Evolutionary conservation across 2,329 filamentous ascomycete genomes (phyloP).

Genomic region (Cladorrhinum sp.): DNA sequence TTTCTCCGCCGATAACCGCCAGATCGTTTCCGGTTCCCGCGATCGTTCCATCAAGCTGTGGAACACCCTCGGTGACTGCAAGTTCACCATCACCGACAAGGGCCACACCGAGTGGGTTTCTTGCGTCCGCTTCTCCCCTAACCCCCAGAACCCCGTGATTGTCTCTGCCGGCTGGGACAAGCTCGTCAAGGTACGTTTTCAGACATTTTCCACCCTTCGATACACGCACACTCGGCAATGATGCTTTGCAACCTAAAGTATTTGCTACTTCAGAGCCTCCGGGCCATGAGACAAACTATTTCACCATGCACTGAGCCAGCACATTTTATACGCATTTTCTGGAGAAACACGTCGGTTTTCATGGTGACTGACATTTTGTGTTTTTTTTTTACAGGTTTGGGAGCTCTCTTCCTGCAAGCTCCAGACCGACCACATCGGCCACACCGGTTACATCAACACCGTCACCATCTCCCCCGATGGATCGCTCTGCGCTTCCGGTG

Average conservation of each 20-base stretch:
- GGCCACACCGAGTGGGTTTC: constrained; percentile 99
- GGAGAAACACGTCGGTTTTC: background rate
- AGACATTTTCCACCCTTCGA: constrained; percentile 8
- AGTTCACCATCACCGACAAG: constrained; percentile 99
- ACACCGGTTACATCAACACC: constrained; percentile 99
- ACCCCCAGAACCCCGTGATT: constrained; percentile 99
- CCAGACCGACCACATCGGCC: constrained; percentile 99
- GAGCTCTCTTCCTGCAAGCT: constrained; percentile 99
- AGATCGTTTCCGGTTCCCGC: constrained; percentile 98
- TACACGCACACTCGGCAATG: constrained; percentile 57
- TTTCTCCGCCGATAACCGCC: constrained; percentile 99
- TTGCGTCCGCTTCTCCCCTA: constrained; percentile 98
- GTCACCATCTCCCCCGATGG: constrained; percentile 99
- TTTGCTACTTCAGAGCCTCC: constrained; percentile 99
- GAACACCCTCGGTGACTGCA: constrained; percentile 99
- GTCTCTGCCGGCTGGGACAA: constrained; percentile 99
- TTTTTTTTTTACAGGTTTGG: constrained; percentile 70
- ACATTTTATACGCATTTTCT: background rate
- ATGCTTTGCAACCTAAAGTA: constrained; percentile 90
- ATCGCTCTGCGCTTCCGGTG: constrained; percentile 97
- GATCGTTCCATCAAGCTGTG: constrained; percentile 99
- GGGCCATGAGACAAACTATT: constrained; percentile 90
- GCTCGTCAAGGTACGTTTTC: constrained; percentile 90
- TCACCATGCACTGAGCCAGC: constrained; percentile 71
- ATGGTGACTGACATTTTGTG: constrained; percentile 11